Evolutionary conservation across 371 early-diverging fungal species (phyloP).

Genomic region (Massospora cicadina): DNA sequence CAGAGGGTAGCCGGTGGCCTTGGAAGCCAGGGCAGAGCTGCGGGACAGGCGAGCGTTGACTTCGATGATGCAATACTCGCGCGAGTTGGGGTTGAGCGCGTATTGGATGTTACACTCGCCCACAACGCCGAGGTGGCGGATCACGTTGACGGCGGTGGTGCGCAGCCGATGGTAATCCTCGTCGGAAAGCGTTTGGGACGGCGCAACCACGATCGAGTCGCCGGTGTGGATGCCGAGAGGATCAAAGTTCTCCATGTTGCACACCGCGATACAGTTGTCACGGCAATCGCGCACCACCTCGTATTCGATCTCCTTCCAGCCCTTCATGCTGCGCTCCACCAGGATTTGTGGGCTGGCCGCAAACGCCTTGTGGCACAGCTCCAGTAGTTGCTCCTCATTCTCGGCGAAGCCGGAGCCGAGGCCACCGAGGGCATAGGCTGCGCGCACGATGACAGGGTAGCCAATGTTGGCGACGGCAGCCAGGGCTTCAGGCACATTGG

Average conservation of each 20-base stretch:
- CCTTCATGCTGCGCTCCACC: conserved; percentile 87
- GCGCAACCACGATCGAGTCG: conserved; percentile 91
- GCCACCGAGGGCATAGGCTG: conserved; percentile 88
- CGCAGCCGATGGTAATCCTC: conserved; percentile 90
- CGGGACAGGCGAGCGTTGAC: conserved; percentile 89
- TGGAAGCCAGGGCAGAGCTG: conserved; percentile 70
- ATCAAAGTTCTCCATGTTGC: conserved; percentile 98
- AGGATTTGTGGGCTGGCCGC: conserved; percentile 71
- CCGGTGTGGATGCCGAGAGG: conserved; percentile 91
- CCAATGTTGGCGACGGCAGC: conserved; percentile 64
- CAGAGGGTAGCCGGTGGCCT: conserved; percentile 90
- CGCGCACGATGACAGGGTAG: conserved; percentile 84
- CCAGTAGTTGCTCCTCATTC: conserved; percentile 46
- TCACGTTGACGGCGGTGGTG: conserved; percentile 80
- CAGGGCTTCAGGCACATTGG: conserved; percentile 62
- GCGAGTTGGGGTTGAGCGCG: conserved; percentile 68
- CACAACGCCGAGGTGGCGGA: conserved; percentile 88
- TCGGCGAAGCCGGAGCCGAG: conserved; percentile 90
- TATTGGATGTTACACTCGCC: conserved; percentile 96
- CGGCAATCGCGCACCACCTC: conserved; percentile 91
- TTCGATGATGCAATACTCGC: conserved; percentile 85
- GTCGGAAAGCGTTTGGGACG: conserved; percentile 81
- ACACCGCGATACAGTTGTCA: conserved; percentile 93
- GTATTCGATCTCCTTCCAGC: conserved; percentile 96
- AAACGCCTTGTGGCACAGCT: conserved; percentile 59